phyloP scores from a whole-genome alignment of 495 filamentous ascomycete genomes.

The Durotheca rogersii region DNA sequence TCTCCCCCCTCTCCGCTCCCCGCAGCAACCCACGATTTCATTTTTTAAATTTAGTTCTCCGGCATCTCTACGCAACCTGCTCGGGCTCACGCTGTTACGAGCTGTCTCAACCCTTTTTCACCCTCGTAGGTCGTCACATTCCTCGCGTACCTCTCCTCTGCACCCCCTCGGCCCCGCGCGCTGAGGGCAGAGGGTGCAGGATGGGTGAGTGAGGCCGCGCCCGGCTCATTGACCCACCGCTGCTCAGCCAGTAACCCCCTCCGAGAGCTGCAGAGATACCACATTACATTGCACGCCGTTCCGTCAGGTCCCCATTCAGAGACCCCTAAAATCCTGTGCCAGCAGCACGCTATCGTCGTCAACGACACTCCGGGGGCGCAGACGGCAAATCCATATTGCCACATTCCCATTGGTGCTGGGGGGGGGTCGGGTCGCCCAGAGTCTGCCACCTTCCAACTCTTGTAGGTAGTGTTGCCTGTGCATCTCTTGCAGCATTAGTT shows the following conservation, averaged over 20 bases:
- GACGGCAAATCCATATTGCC: constrained; percentile 30
- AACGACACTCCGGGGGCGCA: constrained; percentile 21
- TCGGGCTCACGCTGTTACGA: not conserved
- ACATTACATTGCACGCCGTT: constrained; percentile 19
- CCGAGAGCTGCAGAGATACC: constrained; percentile 27
- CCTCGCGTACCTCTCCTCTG: constrained; percentile 3
- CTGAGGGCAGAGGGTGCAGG: constrained; percentile 10
- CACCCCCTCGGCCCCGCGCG: constrained; percentile 10
- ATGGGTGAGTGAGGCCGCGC: not conserved
- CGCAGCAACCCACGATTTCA: too few relatives aligned
- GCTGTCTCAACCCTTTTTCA: not conserved
- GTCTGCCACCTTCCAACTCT: constrained; percentile 4
- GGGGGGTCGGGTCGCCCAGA: constrained; percentile 17
- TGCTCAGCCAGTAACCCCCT: constrained; percentile 19
- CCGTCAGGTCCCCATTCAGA: constrained; percentile 22
- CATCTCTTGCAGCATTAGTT: constrained; percentile 32
- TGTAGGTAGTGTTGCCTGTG: constrained; percentile 23
- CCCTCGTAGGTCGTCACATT: not conserved
- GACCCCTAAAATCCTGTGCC: constrained; percentile 19
- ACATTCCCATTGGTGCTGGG: constrained; percentile 27
- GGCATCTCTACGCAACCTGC: not conserved
- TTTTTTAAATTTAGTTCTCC: too few relatives aligned
- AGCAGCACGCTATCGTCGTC: constrained; percentile 15
- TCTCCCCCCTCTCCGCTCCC: too few relatives aligned
- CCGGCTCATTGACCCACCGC: too few relatives aligned